phyloP scores from a whole-genome alignment of 2,329 filamentous ascomycete genomes.

The Pseudogymnoascus destructans region DNA sequence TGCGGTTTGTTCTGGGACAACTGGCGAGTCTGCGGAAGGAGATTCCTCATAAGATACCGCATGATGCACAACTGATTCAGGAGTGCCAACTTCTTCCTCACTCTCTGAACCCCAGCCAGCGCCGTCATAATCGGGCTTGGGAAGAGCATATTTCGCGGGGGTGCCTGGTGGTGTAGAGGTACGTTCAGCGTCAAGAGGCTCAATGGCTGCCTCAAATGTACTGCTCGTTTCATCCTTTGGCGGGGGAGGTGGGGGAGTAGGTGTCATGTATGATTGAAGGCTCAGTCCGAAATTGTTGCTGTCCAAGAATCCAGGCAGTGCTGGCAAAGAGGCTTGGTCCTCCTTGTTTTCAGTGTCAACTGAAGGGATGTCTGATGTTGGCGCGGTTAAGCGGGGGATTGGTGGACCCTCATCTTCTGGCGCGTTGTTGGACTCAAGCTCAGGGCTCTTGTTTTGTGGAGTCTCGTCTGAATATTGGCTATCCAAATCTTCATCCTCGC shows the following conservation, averaged over 20 bases:
- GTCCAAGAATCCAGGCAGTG: constrained; percentile 36
- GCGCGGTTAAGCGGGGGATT: constrained; percentile 38
- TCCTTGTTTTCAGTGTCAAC: constrained; percentile 14
- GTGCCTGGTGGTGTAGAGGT: constrained; percentile 16
- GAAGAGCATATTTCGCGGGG: constrained; percentile 27
- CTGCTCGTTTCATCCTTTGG: not conserved
- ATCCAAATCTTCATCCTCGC: constrained; percentile 21
- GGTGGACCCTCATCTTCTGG: constrained; percentile 37
- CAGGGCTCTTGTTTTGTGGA: constrained; percentile 17
- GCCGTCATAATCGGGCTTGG: constrained; percentile 52
- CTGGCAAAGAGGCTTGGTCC: constrained; percentile 9
- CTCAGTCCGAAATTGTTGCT: constrained; percentile 40
- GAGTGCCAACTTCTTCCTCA: constrained; percentile 55
- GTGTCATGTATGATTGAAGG: constrained; percentile 41
- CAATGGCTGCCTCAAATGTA: not conserved
- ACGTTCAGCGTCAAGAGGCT: constrained; percentile 6
- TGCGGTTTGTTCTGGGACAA: constrained; percentile 67
- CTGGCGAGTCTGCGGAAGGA: constrained; percentile 34
- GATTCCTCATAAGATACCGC: constrained; percentile 34
- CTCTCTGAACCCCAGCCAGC: constrained; percentile 46
- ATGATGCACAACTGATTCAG: constrained; percentile 82
- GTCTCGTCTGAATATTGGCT: constrained; percentile 41
- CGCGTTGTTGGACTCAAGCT: constrained; percentile 17
- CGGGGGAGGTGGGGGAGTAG: constrained; percentile 26
- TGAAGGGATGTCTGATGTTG: constrained; percentile 20